Percentiles rank a stretch among this genome's conserved stretches.
phyloP scores from a whole-genome alignment of 2,329 filamentous ascomycete species.

The Neofusicoccum laricinum region DNA sequence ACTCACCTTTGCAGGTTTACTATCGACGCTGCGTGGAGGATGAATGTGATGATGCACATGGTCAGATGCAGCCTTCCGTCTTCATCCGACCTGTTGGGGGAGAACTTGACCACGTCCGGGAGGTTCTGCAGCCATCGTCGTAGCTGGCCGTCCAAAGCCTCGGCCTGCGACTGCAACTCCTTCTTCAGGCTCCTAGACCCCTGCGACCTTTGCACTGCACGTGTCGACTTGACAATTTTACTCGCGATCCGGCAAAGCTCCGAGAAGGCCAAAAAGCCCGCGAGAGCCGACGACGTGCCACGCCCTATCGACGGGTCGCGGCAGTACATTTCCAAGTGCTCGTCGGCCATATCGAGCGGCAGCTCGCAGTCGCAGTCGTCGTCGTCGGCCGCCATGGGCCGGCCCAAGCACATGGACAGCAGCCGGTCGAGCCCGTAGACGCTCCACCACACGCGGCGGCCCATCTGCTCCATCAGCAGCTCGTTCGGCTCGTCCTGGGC shows the following conservation, averaged over 20 bases:
- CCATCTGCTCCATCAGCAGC: neutral
- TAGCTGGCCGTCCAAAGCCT: neutral
- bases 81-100: neutral
- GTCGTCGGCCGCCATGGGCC: neutral
- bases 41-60: slow-evolving; percentile 9
- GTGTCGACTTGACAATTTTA: neutral
- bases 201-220: neutral
- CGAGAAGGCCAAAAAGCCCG: neutral
- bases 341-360: neutral
- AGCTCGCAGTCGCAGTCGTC: neutral
- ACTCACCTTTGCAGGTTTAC: neutral
- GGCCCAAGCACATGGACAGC: slow-evolving; percentile 2
- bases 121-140: neutral
- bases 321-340: neutral
- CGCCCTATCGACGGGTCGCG: neutral
- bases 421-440: slow-evolving; percentile 5
- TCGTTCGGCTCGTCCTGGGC: neutral
- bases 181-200: neutral
- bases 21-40: neutral
- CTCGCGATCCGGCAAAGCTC: slow-evolving; percentile 4
- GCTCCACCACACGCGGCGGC: neutral
- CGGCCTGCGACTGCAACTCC: neutral
- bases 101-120: slow-evolving; percentile 1
- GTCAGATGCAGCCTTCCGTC: neutral
- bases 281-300: neutral